Evolutionary conservation across 306 rosid species (phyloP), one percentile per base, ranked within the genome.

Genomic region (Trifolium pratense): DNA sequence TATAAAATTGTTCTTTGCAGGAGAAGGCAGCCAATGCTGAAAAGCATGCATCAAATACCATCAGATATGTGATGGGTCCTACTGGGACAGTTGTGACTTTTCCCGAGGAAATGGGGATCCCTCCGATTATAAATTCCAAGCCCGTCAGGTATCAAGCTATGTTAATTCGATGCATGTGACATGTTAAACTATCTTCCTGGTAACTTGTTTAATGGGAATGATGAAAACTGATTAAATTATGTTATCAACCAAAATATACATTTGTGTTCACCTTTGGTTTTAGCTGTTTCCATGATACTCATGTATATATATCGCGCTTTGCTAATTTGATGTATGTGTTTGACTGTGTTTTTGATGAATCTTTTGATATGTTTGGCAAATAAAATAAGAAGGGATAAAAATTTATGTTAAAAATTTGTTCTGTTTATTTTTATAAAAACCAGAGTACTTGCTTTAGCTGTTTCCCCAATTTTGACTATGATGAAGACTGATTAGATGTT

Each of bases 81-180:
- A 70, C 79, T 17, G 99, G 97, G 62, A 91, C 93, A 5, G 62
- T 76, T 16, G 78, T 95, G 73, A 95, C 78, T 45, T 91, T 95
- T 70, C 83, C 99, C 1, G 86, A 86, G 2, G 97, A 91, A n/a
- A 83, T 95, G 89, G 97, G 96, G 39, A 60, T 95, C 45, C 97
- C 99, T 5, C 71, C 86, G 61, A 43, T 95, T 21, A 88, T 95
- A 21, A 82, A 84, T 69, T 55, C 80, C 59, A 59, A 65, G 43
- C 80, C 80, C 7, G 0, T 75, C 77, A 80, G 87, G 82, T 84
- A 64, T 56, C 11, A 13, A 49, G 29, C 82, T 71, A 53, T 71
- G 43, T 66, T 75, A 53, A 60, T 76, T 68, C 62, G 36, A 46
- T 45, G 16, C 37, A 46, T 48, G 37, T 9, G 11, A 34, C 45